Percentiles rank a stretch among this genome's conserved stretches.
Evolutionary conservation across 257 asterid species (phyloP).

Genomic region (Solanum sitiens): DNA sequence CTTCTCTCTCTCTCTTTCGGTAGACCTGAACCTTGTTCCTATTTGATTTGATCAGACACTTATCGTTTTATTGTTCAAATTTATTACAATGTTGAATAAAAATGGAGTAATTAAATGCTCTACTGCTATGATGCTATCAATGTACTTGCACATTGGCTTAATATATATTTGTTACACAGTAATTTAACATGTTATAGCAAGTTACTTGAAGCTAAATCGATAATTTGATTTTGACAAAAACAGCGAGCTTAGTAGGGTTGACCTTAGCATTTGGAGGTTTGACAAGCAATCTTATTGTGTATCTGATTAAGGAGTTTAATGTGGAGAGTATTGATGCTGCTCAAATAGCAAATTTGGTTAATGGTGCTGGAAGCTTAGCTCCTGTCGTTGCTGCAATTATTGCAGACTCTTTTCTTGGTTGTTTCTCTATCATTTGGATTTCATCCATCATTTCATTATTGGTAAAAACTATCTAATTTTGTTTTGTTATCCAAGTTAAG

Average conservation of each 20-base stretch:
- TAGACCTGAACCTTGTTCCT: no score
- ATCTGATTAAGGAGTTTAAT: conserved; percentile 27
- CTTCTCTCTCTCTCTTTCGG: not conserved
- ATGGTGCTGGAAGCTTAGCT: conserved; percentile 18
- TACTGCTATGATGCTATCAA: not conserved
- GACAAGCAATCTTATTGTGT: conserved; percentile 31
- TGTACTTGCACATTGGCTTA: not conserved
- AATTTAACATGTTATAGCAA: not conserved
- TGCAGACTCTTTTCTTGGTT: conserved; percentile 46
- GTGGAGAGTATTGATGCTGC: conserved; percentile 29
- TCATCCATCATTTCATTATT: conserved; percentile 31
- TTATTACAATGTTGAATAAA: not conserved
- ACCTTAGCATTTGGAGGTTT: conserved; percentile 27
- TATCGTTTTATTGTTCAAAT: not conserved
- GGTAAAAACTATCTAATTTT: conserved; percentile 10
- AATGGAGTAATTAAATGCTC: not conserved
- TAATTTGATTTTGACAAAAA: not conserved
- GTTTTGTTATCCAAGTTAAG: no score
- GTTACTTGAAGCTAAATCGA: not conserved
- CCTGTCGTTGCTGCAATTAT: conserved; percentile 37
- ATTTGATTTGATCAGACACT: not conserved
- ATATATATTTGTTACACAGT: not conserved
- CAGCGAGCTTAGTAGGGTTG: conserved; percentile 27
- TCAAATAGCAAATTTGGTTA: conserved; percentile 15
- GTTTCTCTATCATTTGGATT: conserved; percentile 31